Evolutionary conservation across 345 rosid species (phyloP).

Genomic region (Limnanthes douglasii): DNA sequence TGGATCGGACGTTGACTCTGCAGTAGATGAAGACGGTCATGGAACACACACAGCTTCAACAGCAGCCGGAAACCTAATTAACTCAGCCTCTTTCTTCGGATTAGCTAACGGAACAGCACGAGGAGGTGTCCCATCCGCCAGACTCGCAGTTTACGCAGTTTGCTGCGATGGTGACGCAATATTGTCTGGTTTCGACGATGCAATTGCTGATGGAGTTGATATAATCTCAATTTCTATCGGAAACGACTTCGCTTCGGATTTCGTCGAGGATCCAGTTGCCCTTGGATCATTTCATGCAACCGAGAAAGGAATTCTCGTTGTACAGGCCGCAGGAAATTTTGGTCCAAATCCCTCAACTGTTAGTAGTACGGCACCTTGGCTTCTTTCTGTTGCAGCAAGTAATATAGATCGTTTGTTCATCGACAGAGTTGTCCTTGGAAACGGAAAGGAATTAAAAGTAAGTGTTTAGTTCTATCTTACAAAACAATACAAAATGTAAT

Average conservation of each 20-base stretch:
- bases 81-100: constrained; percentile 18
- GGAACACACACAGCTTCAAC: constrained; percentile 56
- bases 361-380: constrained; percentile 38
- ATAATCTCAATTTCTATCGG: constrained; percentile 46
- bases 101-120: constrained; percentile 35
- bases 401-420: constrained; percentile 32
- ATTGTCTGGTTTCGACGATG: constrained; percentile 45
- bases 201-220: constrained; percentile 55
- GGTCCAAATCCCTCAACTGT: constrained; percentile 26
- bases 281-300: constrained; percentile 40
- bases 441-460: too few species aligned
- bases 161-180: constrained; percentile 47
- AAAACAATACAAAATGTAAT: too few species aligned
- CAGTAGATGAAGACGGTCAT: constrained; percentile 38
- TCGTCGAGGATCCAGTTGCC: constrained; percentile 25
- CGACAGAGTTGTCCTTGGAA: constrained; percentile 28
- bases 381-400: constrained; percentile 40
- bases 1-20: too few species aligned
- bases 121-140: constrained; percentile 54
- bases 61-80: constrained; percentile 41
- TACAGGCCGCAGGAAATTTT: constrained; percentile 30
- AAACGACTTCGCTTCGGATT: constrained; percentile 3
- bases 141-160: constrained; percentile 47
- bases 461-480: too few species aligned
- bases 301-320: constrained; percentile 35